Evolutionary conservation across 2,329 filamentous ascomycete species (phyloP).

Genomic region (Penicillium digitatum): DNA sequence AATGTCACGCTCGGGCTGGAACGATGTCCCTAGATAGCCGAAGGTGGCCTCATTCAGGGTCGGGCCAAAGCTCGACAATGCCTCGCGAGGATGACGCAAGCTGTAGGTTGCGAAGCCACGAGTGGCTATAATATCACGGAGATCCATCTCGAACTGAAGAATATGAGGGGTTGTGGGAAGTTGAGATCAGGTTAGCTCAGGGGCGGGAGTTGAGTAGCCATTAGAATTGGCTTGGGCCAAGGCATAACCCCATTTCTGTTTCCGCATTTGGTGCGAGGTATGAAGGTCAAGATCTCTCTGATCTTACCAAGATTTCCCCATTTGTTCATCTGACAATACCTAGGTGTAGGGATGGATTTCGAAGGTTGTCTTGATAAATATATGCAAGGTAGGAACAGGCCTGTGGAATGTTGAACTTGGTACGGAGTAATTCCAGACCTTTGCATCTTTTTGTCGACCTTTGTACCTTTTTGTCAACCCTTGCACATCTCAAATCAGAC

Average conservation of each 20-base stretch:
- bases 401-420: too few species aligned
- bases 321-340: neutral
- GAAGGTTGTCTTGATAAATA: too few species aligned
- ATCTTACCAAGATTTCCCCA: neutral
- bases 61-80: constrained; percentile 31
- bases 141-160: constrained; percentile 10
- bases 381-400: too few species aligned
- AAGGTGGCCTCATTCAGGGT: constrained; percentile 36
- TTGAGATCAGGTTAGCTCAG: neutral
- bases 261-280: neutral
- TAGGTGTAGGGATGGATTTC: too few species aligned
- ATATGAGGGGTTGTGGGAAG: neutral
- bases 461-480: neutral
- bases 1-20: constrained; percentile 46
- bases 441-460: too few species aligned
- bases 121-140: constrained; percentile 13
- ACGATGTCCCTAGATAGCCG: constrained; percentile 34
- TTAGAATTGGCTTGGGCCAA: neutral
- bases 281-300: neutral
- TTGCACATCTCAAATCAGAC: neutral
- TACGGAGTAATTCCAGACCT: too few species aligned
- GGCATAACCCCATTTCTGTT: neutral
- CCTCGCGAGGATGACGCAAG: constrained; percentile 31
- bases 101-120: constrained; percentile 20
- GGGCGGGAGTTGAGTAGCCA: neutral